Conservation (phyloP, 163 green algal genomes). For the Chlamydomonas reinhardtii region DNA sequence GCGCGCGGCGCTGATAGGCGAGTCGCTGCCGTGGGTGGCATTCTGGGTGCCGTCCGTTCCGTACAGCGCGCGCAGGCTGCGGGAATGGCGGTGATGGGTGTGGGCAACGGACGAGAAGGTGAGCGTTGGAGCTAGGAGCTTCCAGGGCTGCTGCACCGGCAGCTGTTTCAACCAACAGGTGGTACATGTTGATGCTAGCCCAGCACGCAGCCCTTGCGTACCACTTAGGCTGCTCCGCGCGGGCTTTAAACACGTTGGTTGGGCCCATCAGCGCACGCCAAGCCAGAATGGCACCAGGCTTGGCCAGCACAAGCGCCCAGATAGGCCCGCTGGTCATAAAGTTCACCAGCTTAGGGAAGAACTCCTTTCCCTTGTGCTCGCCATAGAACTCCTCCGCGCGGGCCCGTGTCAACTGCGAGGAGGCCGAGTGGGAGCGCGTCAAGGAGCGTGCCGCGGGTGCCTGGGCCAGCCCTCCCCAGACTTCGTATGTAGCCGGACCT, state of each 20-base stretch:
- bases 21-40: slow-evolving; percentile 85
- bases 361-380: slow-evolving; percentile 84
- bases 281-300: slow-evolving; percentile 69
- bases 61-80: slow-evolving; percentile 81
- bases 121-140: background rate
- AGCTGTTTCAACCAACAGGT: too few species aligned
- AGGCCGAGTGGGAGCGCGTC: too few species aligned
- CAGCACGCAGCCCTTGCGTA: background rate
- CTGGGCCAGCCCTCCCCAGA: too few species aligned
- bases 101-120: background rate
- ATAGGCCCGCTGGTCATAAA: slow-evolving; percentile 88
- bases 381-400: slow-evolving; percentile 85
- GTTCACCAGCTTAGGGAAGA: slow-evolving; percentile 79
- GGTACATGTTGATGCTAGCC: too few species aligned
- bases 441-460: too few species aligned
- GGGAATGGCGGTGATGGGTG: background rate
- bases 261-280: slow-evolving; percentile 87
- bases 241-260: slow-evolving; percentile 78
- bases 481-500: too few species aligned
- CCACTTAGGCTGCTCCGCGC: slow-evolving; percentile 70
- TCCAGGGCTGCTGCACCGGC: background rate
- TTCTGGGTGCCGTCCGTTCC: slow-evolving; percentile 85
- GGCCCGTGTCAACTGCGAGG: slow-evolving; percentile 65
- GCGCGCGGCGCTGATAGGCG: slow-evolving; percentile 66
- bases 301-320: slow-evolving; percentile 79